phyloP scores from a whole-genome alignment of 331 rosid genomes.

The Quercus lobata region DNA sequence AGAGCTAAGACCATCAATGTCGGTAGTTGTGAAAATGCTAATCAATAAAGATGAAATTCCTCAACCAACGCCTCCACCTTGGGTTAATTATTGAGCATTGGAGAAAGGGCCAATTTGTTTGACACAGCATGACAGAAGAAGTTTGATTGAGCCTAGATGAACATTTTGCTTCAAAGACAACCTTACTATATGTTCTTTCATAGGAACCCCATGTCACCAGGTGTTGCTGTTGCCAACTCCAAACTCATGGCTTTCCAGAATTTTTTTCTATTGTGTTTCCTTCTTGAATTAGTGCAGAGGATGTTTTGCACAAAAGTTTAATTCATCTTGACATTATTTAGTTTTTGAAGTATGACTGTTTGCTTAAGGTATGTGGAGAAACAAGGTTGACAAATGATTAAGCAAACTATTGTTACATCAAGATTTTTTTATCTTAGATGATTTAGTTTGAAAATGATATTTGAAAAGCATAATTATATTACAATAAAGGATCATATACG shows the following conservation, averaged over 20 bases:
- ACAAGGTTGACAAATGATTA: too few species aligned
- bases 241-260: not conserved
- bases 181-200: not conserved
- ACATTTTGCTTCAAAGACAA: not conserved
- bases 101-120: conserved; percentile 16
- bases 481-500: too few species aligned
- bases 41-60: conserved; percentile 35
- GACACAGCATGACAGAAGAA: conserved; percentile 45
- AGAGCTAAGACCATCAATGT: conserved; percentile 64
- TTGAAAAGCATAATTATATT: too few species aligned
- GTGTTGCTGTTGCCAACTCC: not conserved
- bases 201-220: not conserved
- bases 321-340: too few species aligned
- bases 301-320: not conserved
- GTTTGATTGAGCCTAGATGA: conserved; percentile 46
- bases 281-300: not conserved
- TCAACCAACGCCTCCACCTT: conserved; percentile 68
- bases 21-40: conserved; percentile 54
- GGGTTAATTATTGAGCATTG: conserved; percentile 28
- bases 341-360: too few species aligned
- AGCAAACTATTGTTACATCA: too few species aligned
- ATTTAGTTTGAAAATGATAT: too few species aligned
- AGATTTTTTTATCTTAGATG: too few species aligned
- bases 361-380: too few species aligned
- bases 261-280: not conserved